Percentiles rank a stretch among this genome's conserved stretches.
Evolutionary conservation across 2,329 filamentous ascomycete genomes (phyloP).

Genomic region (Fusarium robinianum): DNA sequence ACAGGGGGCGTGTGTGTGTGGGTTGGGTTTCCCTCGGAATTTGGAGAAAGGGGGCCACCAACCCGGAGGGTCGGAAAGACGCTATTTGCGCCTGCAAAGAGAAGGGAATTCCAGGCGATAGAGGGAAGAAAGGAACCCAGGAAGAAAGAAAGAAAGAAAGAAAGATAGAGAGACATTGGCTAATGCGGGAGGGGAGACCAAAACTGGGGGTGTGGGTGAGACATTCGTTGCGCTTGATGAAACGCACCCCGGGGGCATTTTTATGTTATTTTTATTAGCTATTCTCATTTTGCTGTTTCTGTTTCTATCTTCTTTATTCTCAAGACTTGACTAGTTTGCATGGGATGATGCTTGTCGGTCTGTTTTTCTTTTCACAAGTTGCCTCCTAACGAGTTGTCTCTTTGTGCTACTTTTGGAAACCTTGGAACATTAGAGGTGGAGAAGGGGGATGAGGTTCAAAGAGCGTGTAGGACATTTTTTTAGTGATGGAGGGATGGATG

Average conservation of each 20-base stretch:
- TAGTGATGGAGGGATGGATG: neutral
- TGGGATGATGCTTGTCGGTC: conserved; percentile 5
- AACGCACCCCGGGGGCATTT: neutral
- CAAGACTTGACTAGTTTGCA: neutral
- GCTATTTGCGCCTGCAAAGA: conserved; percentile 10
- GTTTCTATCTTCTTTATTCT: conserved; percentile 1
- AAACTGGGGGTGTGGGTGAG: conserved; percentile 24
- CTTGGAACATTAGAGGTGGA: neutral
- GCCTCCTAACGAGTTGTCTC: neutral
- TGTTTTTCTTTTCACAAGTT: neutral
- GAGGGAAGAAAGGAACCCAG: too few species aligned
- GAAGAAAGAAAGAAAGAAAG: conserved; percentile 18
- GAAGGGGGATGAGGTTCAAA: conserved; percentile 12
- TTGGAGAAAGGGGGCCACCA: neutral
- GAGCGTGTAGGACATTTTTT: conserved; percentile 3
- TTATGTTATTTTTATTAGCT: conserved; percentile 7
- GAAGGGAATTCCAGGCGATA: too few species aligned
- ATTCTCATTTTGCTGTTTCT: neutral
- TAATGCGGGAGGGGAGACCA: conserved; percentile 5
- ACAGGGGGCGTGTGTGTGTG: too few species aligned
- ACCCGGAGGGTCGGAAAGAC: conserved; percentile 11
- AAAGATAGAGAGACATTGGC: conserved; percentile 20
- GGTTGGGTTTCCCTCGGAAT: too few species aligned
- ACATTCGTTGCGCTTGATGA: conserved; percentile 19
- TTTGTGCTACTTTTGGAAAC: conserved; percentile 4